These are phyloP conservation scores for Sequoiadendron giganteum DNA, from an alignment of 75 land plant species.

Conservation along the genomic window DNA sequence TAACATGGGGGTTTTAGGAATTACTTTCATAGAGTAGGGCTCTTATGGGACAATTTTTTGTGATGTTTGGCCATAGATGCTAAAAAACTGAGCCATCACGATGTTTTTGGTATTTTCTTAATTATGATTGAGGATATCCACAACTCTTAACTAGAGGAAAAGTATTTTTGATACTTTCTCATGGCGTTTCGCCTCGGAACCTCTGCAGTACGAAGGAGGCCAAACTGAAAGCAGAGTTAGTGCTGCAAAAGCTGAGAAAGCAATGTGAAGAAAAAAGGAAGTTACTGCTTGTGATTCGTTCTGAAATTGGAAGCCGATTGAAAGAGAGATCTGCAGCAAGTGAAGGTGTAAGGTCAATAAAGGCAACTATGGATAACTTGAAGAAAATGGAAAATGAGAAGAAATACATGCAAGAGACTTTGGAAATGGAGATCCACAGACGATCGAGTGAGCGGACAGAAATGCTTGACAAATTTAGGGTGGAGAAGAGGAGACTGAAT, in stretches of 20 bases:
- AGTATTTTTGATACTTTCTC: too few relatives aligned
- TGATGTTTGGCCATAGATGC: too few relatives aligned
- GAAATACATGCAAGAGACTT: conserved; percentile 41
- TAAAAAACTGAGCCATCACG: too few relatives aligned
- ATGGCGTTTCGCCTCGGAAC: background rate
- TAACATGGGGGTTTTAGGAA: too few relatives aligned
- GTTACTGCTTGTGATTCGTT: conserved; percentile 55
- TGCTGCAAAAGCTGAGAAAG: conserved; percentile 39
- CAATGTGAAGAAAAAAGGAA: conserved; percentile 47
- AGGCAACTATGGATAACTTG: conserved; percentile 41
- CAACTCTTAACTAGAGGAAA: too few relatives aligned
- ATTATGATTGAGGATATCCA: too few relatives aligned
- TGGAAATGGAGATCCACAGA: conserved; percentile 67
- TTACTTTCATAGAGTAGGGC: too few relatives aligned
- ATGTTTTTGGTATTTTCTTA: too few relatives aligned
- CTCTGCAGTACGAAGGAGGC: background rate
- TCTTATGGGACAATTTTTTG: too few relatives aligned
- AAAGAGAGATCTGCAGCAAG: conserved; percentile 48
- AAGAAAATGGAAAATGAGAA: conserved; percentile 72
- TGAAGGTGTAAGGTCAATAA: conserved; percentile 38
- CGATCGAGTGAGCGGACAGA: conserved; percentile 60
- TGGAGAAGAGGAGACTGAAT: conserved; percentile 64
- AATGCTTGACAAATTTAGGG: conserved; percentile 56
- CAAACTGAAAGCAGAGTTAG: conserved; percentile 16
- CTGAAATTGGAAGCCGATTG: conserved; percentile 41